Conservation (phyloP, 208 protist species). For the Trypanosoma scelopori region DNA sequence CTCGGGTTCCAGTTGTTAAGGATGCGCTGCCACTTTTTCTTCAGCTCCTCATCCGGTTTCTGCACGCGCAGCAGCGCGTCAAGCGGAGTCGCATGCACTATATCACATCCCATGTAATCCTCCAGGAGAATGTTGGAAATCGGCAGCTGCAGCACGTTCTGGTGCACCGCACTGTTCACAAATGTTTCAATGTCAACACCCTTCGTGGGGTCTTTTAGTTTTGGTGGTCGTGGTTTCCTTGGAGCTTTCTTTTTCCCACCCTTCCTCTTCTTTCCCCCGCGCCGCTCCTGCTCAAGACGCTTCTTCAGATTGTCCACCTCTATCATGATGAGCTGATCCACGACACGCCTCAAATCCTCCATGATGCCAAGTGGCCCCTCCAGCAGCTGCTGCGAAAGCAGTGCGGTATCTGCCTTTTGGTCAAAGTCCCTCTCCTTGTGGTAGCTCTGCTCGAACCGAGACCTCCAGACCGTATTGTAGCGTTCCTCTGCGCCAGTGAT, state of each 20-base stretch:
- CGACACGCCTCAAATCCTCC: slow-evolving; percentile 81
- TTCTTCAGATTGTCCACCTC: slow-evolving; percentile 92
- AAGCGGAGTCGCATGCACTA: slow-evolving; percentile 58
- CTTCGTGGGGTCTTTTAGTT: slow-evolving; percentile 84
- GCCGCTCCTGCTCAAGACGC: slow-evolving; percentile 73
- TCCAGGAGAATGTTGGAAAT: slow-evolving; percentile 41
- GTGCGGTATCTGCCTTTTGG: slow-evolving; percentile 67
- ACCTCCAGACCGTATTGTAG: slow-evolving; percentile 67
- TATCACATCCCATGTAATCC: slow-evolving; percentile 70
- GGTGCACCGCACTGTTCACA: slow-evolving; percentile 73
- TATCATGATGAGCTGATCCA: slow-evolving; percentile 91
- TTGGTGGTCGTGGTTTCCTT: slow-evolving; percentile 76
- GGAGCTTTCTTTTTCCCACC: slow-evolving; percentile 58
- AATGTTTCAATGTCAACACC: slow-evolving; percentile 80
- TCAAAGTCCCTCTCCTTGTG: slow-evolving; percentile 67
- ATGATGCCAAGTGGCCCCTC: slow-evolving; percentile 88
- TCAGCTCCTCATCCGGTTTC: slow-evolving; percentile 71
- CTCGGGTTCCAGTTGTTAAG: slow-evolving; percentile 76
- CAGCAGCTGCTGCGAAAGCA: slow-evolving; percentile 83
- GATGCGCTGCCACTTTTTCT: slow-evolving; percentile 88
- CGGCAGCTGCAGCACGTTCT: slow-evolving; percentile 84
- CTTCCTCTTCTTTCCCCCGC: slow-evolving; percentile 65
- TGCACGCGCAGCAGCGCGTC: slow-evolving; percentile 43
- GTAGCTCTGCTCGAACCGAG: slow-evolving; percentile 60
- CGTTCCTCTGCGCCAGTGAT: slow-evolving; percentile 59